These are phyloP conservation scores for Danielia reshetovae DNA, from an alignment of 805 yeast species.

Conservation along the genomic window DNA sequence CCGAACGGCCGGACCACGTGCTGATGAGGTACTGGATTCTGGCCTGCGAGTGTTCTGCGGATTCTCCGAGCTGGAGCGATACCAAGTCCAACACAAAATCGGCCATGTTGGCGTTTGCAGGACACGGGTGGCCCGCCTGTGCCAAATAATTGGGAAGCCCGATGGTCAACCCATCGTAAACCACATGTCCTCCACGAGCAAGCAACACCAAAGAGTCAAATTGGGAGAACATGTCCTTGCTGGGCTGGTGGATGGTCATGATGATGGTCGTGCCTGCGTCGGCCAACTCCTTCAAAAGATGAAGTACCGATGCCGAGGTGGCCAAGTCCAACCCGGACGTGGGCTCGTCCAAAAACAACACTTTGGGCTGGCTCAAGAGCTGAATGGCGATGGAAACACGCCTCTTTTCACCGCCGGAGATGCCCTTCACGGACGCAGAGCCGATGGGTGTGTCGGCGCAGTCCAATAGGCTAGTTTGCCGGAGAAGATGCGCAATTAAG, in stretches of 20 bases:
- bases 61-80: slow-evolving; percentile 39
- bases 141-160: slow-evolving; percentile 47
- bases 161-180: slow-evolving; percentile 57
- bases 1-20: slow-evolving; percentile 1
- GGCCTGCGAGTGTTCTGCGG: slow-evolving; percentile 14
- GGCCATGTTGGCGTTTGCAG: slow-evolving; percentile 63
- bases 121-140: slow-evolving; percentile 51
- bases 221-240: slow-evolving; percentile 55
- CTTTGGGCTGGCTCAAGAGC: slow-evolving; percentile 64
- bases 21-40: slow-evolving; percentile 24
- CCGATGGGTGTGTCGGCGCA: slow-evolving; percentile 68
- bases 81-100: slow-evolving; percentile 71
- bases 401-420: slow-evolving; percentile 61
- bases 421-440: slow-evolving; percentile 34
- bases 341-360: slow-evolving; percentile 79
- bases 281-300: slow-evolving; percentile 55
- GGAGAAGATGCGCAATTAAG: slow-evolving; percentile 54
- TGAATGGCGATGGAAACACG: slow-evolving; percentile 81
- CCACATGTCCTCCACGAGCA: slow-evolving; percentile 69
- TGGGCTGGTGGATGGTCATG: slow-evolving; percentile 82
- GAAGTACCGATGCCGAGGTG: slow-evolving; percentile 66
- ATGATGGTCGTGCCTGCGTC: slow-evolving; percentile 63
- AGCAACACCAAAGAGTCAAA: slow-evolving; percentile 72
- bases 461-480: slow-evolving; percentile 64
- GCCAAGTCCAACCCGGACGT: slow-evolving; percentile 85